Conservation (phyloP, 2,329 filamentous ascomycete species). For the Alternaria brassicae region DNA sequence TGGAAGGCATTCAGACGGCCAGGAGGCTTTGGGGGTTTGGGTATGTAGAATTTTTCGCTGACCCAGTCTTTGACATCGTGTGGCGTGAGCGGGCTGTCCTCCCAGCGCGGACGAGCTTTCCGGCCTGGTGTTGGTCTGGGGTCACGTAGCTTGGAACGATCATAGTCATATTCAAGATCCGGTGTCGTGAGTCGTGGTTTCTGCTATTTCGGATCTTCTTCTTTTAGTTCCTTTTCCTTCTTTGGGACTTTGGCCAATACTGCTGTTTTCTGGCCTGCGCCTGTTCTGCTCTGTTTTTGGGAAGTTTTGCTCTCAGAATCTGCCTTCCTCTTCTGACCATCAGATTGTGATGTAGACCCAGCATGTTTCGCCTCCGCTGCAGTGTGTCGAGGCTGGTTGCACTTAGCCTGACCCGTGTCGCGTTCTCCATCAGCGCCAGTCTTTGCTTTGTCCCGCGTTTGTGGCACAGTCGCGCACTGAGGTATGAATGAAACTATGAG, state of each 20-base stretch:
- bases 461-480: not conserved
- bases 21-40: not conserved
- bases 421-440: not conserved
- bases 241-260: not conserved
- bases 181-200: constrained; percentile 11
- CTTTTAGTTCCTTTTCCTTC: not conserved
- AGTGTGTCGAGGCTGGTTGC: not conserved
- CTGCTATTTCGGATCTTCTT: not conserved
- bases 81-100: not conserved
- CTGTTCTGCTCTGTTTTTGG: not conserved
- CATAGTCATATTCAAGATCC: constrained; percentile 17
- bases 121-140: not conserved
- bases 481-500: not conserved
- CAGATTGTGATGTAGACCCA: not conserved
- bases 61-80: not conserved
- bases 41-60: not conserved
- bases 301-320: not conserved
- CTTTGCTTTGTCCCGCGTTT: not conserved
- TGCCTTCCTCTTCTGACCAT: not conserved
- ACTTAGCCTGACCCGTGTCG: not conserved
- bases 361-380: not conserved
- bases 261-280: not conserved
- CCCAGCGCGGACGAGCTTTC: not conserved
- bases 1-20: not conserved
- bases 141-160: constrained; percentile 11